Evolutionary conservation across 1,284 basidiomycete species (phyloP).

Genomic region (Fomes fomentarius): DNA sequence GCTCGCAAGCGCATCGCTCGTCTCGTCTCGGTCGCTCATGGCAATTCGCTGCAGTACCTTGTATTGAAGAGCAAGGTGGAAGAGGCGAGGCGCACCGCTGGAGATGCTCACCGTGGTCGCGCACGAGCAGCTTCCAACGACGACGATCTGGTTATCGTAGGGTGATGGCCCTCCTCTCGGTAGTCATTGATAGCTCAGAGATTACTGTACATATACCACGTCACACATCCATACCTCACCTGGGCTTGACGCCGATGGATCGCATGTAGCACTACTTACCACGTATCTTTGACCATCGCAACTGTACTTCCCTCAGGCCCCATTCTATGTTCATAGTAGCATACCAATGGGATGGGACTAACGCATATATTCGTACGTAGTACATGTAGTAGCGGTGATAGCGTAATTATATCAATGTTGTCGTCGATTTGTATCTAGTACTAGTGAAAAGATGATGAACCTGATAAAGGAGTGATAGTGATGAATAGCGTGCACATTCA

Average conservation of each 20-base stretch:
- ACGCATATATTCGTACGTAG: too few species aligned
- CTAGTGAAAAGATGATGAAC: too few species aligned
- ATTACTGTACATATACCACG: neutral
- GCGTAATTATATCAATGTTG: too few species aligned
- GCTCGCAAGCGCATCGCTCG: neutral
- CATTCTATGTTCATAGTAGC: too few species aligned
- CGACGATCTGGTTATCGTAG: conserved; percentile 18
- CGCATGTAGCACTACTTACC: neutral
- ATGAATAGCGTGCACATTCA: too few species aligned
- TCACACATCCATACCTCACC: neutral
- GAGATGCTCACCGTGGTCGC: neutral
- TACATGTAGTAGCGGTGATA: too few species aligned
- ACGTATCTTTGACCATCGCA: too few species aligned
- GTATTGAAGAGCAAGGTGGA: conserved; percentile 16
- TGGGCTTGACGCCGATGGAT: neutral
- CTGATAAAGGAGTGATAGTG: too few species aligned
- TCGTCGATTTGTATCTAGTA: too few species aligned
- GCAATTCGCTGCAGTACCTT: conserved; percentile 10
- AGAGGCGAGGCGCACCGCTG: conserved; percentile 9
- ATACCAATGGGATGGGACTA: too few species aligned
- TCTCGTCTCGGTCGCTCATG: neutral
- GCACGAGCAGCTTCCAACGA: conserved; percentile 1
- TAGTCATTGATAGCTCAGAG: neutral
- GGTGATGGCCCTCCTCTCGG: neutral
- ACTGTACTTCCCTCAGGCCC: too few species aligned